Conservation (phyloP, 768 basidiomycete species). For the Omphalotus guepiniiformis region DNA sequence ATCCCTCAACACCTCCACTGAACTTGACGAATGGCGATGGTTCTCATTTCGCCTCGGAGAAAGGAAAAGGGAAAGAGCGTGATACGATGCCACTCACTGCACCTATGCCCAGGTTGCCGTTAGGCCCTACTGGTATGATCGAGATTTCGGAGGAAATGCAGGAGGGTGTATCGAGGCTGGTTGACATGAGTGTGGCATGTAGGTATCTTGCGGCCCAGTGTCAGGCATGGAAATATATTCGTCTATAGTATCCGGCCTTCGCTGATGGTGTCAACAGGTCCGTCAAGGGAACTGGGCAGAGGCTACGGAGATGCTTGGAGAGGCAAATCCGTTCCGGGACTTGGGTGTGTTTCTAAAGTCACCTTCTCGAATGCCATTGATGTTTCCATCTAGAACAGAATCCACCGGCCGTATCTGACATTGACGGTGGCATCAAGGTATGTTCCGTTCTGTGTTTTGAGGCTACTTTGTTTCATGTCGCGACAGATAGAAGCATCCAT, state of each 20-base stretch:
- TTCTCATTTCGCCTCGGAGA: constrained; percentile 28
- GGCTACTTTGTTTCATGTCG: not conserved
- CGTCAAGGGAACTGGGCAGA: constrained; percentile 90
- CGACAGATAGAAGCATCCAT: constrained; percentile 92
- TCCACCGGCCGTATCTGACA: constrained; percentile 69
- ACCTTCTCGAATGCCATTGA: too few relatives aligned
- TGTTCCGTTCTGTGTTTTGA: constrained; percentile 8
- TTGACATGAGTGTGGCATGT: constrained; percentile 94
- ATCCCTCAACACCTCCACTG: constrained; percentile 25
- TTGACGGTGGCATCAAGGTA: constrained; percentile 95
- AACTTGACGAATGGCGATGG: constrained; percentile 41
- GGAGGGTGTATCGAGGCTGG: constrained; percentile 68
- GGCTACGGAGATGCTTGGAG: constrained; percentile 89
- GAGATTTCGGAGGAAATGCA: constrained; percentile 63
- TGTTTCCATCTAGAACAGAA: too few relatives aligned
- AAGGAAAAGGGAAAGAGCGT: constrained; percentile 64
- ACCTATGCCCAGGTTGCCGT: constrained; percentile 54
- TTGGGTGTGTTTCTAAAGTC: too few relatives aligned
- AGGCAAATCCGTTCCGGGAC: constrained; percentile 82
- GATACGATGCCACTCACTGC: constrained; percentile 30
- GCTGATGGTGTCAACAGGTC: constrained; percentile 35
- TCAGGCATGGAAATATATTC: constrained; percentile 66
- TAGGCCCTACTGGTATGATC: constrained; percentile 68
- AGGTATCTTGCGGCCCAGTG: constrained; percentile 96
- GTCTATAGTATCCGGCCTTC: too few relatives aligned